Conservation (phyloP, 2,329 filamentous ascomycete species). For the Lasiodiplodia sp. region DNA sequence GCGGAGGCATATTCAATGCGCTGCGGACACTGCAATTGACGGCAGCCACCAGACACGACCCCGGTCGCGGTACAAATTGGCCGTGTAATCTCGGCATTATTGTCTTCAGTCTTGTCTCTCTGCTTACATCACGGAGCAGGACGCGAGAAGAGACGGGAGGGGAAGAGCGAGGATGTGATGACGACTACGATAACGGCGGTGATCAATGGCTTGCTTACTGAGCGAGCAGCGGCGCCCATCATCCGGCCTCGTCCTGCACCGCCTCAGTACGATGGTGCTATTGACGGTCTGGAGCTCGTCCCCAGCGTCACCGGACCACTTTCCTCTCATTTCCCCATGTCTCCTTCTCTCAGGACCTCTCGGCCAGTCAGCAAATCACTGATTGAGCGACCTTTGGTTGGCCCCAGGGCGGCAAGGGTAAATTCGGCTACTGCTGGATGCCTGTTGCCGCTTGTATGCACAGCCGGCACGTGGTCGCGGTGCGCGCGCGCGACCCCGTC, state of each 20-base stretch:
- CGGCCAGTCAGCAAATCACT: background rate
- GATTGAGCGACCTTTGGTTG: background rate
- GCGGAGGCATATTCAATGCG: constrained; percentile 14
- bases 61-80: background rate
- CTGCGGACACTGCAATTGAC: background rate
- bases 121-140: constrained; percentile 15
- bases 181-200: constrained; percentile 18
- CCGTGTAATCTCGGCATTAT: background rate
- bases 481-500: constrained; percentile 9
- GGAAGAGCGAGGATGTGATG: constrained; percentile 11
- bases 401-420: background rate
- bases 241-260: background rate
- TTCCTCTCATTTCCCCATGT: background rate
- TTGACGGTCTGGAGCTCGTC: constrained; percentile 9
- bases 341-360: background rate
- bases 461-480: constrained; percentile 1
- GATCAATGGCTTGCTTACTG: constrained; percentile 29
- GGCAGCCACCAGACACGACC: background rate
- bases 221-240: constrained; percentile 16
- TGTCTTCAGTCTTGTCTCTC: background rate
- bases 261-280: background rate
- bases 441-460: background rate
- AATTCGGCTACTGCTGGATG: constrained; percentile 1
- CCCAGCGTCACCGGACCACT: background rate
- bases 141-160: background rate